Percentiles rank a stretch among this genome's conserved stretches.
phyloP scores from a whole-genome alignment of 2,329 filamentous ascomycete species.

The Diaporthe sp. region DNA sequence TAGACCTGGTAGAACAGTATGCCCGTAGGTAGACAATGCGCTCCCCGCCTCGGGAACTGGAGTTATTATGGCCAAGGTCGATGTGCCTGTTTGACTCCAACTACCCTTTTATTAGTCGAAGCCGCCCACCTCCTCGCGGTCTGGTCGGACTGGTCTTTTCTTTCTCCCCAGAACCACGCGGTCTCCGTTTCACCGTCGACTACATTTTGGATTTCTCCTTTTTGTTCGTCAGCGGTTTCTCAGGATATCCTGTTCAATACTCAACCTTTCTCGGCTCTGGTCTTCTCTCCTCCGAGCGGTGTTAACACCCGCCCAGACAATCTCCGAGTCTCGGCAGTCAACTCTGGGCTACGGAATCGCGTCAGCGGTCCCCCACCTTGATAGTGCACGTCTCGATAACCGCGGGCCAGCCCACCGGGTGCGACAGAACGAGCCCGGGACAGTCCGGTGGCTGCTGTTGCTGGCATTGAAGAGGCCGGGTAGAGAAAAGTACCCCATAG shows the following conservation, averaged over 20 bases:
- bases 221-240: conserved; percentile 2
- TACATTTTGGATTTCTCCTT: background rate
- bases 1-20: conserved; percentile 19
- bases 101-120: conserved; percentile 29
- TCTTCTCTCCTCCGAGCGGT: background rate
- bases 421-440: conserved; percentile 11
- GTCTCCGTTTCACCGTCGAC: conserved; percentile 12
- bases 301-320: conserved; percentile 1
- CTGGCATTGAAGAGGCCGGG: background rate
- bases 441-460: conserved; percentile 9
- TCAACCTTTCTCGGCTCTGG: background rate
- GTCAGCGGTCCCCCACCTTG: conserved; percentile 34
- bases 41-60: conserved; percentile 9
- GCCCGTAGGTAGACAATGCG: conserved; percentile 4
- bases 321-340: conserved; percentile 2
- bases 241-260: background rate
- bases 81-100: conserved; percentile 29
- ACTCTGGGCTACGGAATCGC: conserved; percentile 1
- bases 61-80: conserved; percentile 4
- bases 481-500: conserved; percentile 2
- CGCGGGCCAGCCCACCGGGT: conserved; percentile 15
- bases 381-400: conserved; percentile 5
- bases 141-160: background rate
- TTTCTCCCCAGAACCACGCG: conserved; percentile 1
- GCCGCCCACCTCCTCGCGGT: conserved; percentile 33